A percentile compares a stretch with the other conserved stretches of the same genome.
These are phyloP conservation scores for Puccinia novopanici DNA, from an alignment of 1,284 basidiomycete genomes.

Conservation along the genomic window DNA sequence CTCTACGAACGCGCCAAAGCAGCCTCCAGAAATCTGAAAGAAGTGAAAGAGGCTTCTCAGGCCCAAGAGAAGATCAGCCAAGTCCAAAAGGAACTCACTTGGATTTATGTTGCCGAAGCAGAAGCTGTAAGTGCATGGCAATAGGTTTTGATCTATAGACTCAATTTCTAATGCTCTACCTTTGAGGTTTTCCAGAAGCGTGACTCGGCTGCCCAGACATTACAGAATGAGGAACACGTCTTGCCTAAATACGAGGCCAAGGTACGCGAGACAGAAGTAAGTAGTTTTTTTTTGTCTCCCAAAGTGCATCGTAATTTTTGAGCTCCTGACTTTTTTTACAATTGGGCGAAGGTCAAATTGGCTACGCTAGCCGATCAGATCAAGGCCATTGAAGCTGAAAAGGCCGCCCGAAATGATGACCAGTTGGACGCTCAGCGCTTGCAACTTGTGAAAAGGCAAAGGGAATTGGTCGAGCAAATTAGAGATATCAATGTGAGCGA, in stretches of 20 bases:
- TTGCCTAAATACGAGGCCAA: constrained; percentile 58
- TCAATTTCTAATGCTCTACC: background rate
- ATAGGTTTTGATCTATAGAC: constrained; percentile 58
- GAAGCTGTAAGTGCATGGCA: constrained; percentile 57
- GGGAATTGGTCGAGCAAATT: background rate
- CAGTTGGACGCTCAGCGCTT: constrained; percentile 62
- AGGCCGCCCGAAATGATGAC: constrained; percentile 59
- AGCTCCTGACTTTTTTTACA: background rate
- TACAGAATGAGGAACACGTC: constrained; percentile 37
- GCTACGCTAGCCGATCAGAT: constrained; percentile 52
- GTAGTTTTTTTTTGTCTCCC: background rate
- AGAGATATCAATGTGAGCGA: background rate
- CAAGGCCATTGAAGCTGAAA: constrained; percentile 3
- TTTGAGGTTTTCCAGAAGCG: constrained; percentile 15
- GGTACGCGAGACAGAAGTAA: constrained; percentile 60
- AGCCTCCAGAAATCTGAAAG: constrained; percentile 68
- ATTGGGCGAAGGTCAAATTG: constrained; percentile 58
- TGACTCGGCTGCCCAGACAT: background rate
- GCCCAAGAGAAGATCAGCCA: constrained; percentile 70
- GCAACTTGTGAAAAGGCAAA: constrained; percentile 57
- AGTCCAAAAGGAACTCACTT: constrained; percentile 79
- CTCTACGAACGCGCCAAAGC: constrained; percentile 68
- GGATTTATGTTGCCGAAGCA: constrained; percentile 80
- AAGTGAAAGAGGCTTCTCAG: constrained; percentile 72
- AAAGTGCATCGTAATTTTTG: background rate